phyloP scores from a whole-genome alignment of 805 yeast genomes.

The Kurtzmaniella cleridarum region DNA sequence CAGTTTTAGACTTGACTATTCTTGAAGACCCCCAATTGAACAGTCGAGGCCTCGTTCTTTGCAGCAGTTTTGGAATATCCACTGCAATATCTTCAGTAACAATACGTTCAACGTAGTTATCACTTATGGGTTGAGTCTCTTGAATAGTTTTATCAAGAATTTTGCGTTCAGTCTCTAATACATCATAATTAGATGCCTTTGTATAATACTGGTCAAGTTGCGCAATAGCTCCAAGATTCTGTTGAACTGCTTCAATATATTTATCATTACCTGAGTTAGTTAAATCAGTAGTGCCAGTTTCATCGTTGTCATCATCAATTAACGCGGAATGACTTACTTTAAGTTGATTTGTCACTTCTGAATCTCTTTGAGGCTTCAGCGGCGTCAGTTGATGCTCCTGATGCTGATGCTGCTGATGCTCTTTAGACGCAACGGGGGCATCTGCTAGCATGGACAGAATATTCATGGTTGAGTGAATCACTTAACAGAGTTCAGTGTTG shows the following conservation, averaged over 20 bases:
- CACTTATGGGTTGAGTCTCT: conserved; percentile 18
- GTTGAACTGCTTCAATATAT: conserved; percentile 9
- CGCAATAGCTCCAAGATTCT: conserved; percentile 8
- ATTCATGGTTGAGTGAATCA: neutral
- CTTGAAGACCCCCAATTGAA: conserved; percentile 26
- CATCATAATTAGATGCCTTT: conserved; percentile 3
- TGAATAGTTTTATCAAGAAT: conserved; percentile 4
- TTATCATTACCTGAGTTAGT: neutral
- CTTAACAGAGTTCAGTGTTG: neutral
- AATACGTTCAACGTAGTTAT: conserved; percentile 30
- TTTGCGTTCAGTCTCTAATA: conserved; percentile 2
- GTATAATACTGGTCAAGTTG: conserved; percentile 12
- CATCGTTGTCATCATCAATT: conserved; percentile 1
- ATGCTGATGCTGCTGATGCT: neutral
- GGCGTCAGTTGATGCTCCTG: neutral
- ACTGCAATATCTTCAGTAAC: conserved; percentile 29
- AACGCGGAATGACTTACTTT: neutral
- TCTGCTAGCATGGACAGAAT: conserved; percentile 3
- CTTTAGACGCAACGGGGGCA: neutral
- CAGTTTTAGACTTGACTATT: conserved; percentile 8
- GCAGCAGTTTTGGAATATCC: conserved; percentile 19
- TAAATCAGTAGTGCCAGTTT: neutral
- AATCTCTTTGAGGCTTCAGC: neutral
- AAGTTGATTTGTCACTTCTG: neutral
- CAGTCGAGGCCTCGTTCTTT: conserved; percentile 18